Base-by-base conservation (phyloP, 108 stramenopile genomes). In the Cyclotella baltica region DNA sequence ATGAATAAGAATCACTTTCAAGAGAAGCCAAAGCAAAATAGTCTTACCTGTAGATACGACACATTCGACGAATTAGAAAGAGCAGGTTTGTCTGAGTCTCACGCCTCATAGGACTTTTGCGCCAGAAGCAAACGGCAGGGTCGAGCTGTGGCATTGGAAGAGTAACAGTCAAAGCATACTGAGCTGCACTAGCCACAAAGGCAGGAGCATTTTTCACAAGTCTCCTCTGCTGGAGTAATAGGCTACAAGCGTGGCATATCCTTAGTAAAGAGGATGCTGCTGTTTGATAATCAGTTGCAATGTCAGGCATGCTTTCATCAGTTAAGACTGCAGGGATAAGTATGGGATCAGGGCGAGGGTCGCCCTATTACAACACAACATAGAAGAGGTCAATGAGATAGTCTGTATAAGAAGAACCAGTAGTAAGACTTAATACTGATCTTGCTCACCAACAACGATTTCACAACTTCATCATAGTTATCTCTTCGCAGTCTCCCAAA, bases 151-250 rank as follows among this genome's bases (percentile, higher is more conserved):
- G 98, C 86, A 98, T 89, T 19, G 99, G 99, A 4, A 99, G 83
- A 58, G 97, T 92, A 11, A 92, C 82, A 3, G 97, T 97, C 71
- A 98, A 75, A 3, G 98, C 94, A 81, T 99, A 94, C 76, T 98
- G 96, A 11, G 98, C 90, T 23, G 98, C 96, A 34, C 97, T 95
- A 22, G 95, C 93, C 19, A 97, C 95, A 75, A 98, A 93, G 35
- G 97, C 94, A 13, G 97, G 93, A 2, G 98, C 92, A 77, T 98
- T 98, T 87, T 98, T 98, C 53, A 99, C 90, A 69, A 98, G 78
- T 18, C 90, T 84, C 50, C 97, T 77, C 84, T 99, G 99, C 59
- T 99, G 98, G 0, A 98, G 88, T 50, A 99, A 80, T 59, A 99
- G 74, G 72, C 94, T 97, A 73, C 98, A 98, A 0, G 97, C 90